Evolutionary conservation across 768 basidiomycete genomes (phyloP).

Genomic region (Mycena indigotica): DNA sequence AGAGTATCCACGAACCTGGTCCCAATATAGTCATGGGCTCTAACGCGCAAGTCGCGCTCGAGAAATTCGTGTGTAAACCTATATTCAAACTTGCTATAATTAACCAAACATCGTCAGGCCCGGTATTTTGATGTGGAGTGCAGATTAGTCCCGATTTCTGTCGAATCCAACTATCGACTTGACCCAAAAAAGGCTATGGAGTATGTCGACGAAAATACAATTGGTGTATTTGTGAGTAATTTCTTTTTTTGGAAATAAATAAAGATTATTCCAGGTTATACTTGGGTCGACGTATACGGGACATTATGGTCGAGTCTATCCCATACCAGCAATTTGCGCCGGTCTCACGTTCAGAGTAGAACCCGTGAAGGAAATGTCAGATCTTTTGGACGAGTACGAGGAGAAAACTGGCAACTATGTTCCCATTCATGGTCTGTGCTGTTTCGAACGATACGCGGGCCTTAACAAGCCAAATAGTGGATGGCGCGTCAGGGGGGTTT

Average conservation of each 20-base stretch:
- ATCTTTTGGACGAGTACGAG: slow-evolving; percentile 67
- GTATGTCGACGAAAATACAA: slow-evolving; percentile 73
- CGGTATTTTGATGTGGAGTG: slow-evolving; percentile 73
- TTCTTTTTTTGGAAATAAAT: slow-evolving; percentile 33
- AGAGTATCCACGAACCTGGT: slow-evolving; percentile 78
- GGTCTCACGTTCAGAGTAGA: too few species aligned
- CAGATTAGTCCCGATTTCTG: slow-evolving; percentile 52
- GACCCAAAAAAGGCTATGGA: slow-evolving; percentile 65
- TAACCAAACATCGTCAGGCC: slow-evolving; percentile 32
- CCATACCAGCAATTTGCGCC: too few species aligned
- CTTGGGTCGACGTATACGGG: slow-evolving; percentile 61
- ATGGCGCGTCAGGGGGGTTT: slow-evolving; percentile 71
- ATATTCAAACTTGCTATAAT: too few species aligned
- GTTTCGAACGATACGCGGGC: slow-evolving; percentile 42
- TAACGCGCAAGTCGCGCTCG: slow-evolving; percentile 66
- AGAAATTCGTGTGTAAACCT: slow-evolving; percentile 50
- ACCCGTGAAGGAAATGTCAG: slow-evolving; percentile 82
- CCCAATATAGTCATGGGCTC: slow-evolving; percentile 70
- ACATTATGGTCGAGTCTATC: slow-evolving; percentile 35
- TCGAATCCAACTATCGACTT: slow-evolving; percentile 56
- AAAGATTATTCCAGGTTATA: slow-evolving; percentile 50
- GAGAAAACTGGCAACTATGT: slow-evolving; percentile 58
- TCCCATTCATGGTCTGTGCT: slow-evolving; percentile 66
- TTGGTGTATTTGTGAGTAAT: slow-evolving; percentile 63
- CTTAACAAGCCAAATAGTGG: slow-evolving; percentile 52